Conservation (phyloP, 441 rosid species). For the Gossypium trilobum region DNA sequence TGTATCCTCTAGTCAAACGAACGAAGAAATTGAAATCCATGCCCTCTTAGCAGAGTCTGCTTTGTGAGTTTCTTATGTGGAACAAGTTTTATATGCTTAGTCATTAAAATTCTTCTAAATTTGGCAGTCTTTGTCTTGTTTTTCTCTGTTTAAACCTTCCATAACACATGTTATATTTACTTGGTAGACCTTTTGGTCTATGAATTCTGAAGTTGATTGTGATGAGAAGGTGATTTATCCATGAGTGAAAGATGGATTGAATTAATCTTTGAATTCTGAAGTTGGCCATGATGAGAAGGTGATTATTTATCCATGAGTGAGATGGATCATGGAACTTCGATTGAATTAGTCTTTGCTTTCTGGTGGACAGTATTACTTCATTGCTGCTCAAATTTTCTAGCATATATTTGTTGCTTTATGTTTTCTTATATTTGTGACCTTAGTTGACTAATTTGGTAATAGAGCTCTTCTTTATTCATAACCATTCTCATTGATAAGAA, state of each 20-base stretch:
- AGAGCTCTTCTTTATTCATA: neutral
- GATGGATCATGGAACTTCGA: neutral
- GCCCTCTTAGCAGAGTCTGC: slow-evolving; percentile 15
- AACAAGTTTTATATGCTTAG: neutral
- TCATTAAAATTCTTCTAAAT: neutral
- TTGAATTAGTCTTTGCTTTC: slow-evolving; percentile 6
- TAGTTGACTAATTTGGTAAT: neutral
- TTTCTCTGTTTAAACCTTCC: neutral
- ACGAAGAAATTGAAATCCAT: slow-evolving; percentile 42
- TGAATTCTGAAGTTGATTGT: neutral
- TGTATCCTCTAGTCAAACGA: slow-evolving; percentile 33
- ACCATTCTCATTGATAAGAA: neutral
- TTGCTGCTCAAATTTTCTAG: neutral
- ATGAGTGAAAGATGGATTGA: neutral
- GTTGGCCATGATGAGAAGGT: neutral
- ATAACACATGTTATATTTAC: neutral
- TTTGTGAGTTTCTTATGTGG: neutral
- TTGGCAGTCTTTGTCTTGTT: neutral
- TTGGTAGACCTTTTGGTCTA: neutral
- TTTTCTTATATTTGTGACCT: neutral
- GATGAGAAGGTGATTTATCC: neutral
- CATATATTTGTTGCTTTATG: neutral
- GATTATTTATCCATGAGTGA: neutral
- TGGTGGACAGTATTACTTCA: neutral
- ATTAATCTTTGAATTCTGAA: neutral